These are phyloP conservation scores for Paralagenidium karlingii DNA, from an alignment of 352 stramenopile species.

Conservation along the genomic window DNA sequence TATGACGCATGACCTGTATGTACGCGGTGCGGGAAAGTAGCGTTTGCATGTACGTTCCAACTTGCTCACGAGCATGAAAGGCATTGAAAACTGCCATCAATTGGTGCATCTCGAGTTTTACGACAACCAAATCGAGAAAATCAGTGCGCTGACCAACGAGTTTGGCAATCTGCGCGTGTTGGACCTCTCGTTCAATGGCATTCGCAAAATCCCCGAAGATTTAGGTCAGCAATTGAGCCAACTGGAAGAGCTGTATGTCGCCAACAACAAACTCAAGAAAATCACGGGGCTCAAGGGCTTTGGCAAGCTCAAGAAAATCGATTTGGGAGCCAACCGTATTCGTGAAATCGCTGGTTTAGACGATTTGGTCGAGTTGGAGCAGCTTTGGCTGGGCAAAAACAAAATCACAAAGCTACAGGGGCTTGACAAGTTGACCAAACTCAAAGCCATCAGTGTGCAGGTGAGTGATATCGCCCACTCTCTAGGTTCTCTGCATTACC, in stretches of 20 bases:
- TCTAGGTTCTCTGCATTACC: too few relatives aligned
- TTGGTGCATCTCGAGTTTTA: slow-evolving; percentile 95
- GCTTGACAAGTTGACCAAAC: slow-evolving; percentile 75
- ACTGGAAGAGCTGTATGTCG: slow-evolving; percentile 89
- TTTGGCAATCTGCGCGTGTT: slow-evolving; percentile 57
- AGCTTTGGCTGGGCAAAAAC: slow-evolving; percentile 98
- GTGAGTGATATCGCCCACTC: slow-evolving; percentile 9
- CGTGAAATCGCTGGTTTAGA: slow-evolving; percentile 89
- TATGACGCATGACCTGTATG: neutral
- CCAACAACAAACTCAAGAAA: slow-evolving; percentile 97
- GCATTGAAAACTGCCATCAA: slow-evolving; percentile 36
- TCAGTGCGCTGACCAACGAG: slow-evolving; percentile 32
- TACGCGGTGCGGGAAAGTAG: slow-evolving; percentile 1
- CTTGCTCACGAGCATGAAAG: slow-evolving; percentile 64
- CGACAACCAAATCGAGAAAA: slow-evolving; percentile 93
- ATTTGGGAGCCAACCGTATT: slow-evolving; percentile 94
- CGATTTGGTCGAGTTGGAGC: slow-evolving; percentile 81
- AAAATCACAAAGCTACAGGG: slow-evolving; percentile 92
- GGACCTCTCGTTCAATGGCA: slow-evolving; percentile 96
- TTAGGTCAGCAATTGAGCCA: slow-evolving; percentile 61
- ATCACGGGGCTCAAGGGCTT: slow-evolving; percentile 87
- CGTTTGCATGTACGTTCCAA: slow-evolving; percentile 63
- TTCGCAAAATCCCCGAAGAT: slow-evolving; percentile 84
- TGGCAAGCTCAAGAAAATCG: slow-evolving; percentile 86
- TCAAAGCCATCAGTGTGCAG: slow-evolving; percentile 80